Conservation (phyloP, 2,329 filamentous ascomycete genomes). For the Lomentospora prolificans region DNA sequence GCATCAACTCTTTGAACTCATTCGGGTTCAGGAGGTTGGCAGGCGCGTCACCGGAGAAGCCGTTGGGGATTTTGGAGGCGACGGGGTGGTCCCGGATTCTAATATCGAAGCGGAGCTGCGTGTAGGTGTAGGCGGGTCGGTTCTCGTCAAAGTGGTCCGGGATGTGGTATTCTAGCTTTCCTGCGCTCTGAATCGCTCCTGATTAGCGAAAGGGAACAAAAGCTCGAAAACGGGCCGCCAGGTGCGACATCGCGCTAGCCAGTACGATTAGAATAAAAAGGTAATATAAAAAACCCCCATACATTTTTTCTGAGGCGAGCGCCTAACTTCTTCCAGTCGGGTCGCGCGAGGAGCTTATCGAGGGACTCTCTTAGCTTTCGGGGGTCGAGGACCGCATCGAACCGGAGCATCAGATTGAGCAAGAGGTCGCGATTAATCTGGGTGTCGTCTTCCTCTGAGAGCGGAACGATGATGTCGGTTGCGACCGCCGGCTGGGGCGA, state of each 20-base stretch:
- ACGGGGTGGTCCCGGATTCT: conserved; percentile 29
- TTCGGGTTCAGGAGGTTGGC: not conserved
- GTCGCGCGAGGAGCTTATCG: not conserved
- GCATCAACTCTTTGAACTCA: not conserved
- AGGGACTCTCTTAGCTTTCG: not conserved
- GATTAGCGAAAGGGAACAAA: conserved; percentile 17
- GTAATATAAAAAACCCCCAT: not conserved
- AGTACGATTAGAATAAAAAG: not conserved
- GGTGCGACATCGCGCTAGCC: not conserved
- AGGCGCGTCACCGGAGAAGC: not conserved
- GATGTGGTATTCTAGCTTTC: conserved; percentile 22
- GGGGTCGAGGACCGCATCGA: conserved; percentile 31
- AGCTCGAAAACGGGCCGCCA: too few species aligned
- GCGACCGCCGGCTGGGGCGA: not conserved
- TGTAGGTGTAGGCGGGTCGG: conserved; percentile 30
- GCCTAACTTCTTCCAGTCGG: not conserved
- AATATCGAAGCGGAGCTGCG: conserved; percentile 24
- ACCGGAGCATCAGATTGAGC: conserved; percentile 22
- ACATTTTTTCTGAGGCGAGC: not conserved
- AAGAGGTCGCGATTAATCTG: conserved; percentile 13
- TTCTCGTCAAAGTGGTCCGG: conserved; percentile 19
- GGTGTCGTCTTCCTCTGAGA: conserved; percentile 18
- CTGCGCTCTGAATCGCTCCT: conserved; percentile 11
- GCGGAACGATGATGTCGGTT: conserved; percentile 15
- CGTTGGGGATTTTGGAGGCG: conserved; percentile 14